Percentiles rank a stretch among this genome's conserved stretches.
Evolutionary conservation across 2,329 filamentous ascomycete species (phyloP).

Genomic region (Cladophialophora immunda): DNA sequence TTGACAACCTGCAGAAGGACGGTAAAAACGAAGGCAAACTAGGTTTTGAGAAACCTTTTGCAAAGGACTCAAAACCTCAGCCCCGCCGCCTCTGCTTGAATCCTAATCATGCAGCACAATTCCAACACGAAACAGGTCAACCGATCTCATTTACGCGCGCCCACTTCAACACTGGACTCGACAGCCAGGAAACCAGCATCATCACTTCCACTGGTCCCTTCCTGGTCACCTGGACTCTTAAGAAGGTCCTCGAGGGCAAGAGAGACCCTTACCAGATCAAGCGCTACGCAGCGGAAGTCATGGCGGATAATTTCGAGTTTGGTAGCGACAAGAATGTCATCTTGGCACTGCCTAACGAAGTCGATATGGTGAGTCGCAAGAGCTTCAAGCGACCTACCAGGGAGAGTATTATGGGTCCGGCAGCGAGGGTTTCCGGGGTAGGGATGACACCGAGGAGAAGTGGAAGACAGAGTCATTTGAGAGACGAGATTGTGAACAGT

Average conservation of each 20-base stretch:
- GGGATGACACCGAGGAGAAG: constrained; percentile 52
- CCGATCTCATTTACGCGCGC: constrained; percentile 88
- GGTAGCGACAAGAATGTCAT: constrained; percentile 98
- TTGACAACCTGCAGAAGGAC: constrained; percentile 87
- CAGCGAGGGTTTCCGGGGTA: constrained; percentile 56
- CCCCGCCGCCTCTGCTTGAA: constrained; percentile 88
- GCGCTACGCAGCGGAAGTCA: constrained; percentile 92
- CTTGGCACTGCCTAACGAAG: constrained; percentile 93
- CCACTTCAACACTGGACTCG: constrained; percentile 89
- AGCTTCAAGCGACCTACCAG: constrained; percentile 86
- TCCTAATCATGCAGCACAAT: constrained; percentile 93
- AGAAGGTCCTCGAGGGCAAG: constrained; percentile 81
- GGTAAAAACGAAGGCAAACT: constrained; percentile 98
- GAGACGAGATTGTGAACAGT: constrained; percentile 82
- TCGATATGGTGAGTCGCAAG: constrained; percentile 94
- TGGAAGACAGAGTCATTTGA: constrained; percentile 64
- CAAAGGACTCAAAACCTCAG: constrained; percentile 91
- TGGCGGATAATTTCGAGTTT: constrained; percentile 98
- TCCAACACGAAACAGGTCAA: constrained; percentile 92
- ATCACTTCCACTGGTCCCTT: constrained; percentile 97
- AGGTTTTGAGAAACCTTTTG: constrained; percentile 94
- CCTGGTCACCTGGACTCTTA: constrained; percentile 94
- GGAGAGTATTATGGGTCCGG: constrained; percentile 81
- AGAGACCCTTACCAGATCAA: constrained; percentile 97
- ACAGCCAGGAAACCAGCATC: constrained; percentile 86